Evolutionary conservation across 768 basidiomycete genomes (phyloP).

Genomic region (Kwoniella botswanensis): DNA sequence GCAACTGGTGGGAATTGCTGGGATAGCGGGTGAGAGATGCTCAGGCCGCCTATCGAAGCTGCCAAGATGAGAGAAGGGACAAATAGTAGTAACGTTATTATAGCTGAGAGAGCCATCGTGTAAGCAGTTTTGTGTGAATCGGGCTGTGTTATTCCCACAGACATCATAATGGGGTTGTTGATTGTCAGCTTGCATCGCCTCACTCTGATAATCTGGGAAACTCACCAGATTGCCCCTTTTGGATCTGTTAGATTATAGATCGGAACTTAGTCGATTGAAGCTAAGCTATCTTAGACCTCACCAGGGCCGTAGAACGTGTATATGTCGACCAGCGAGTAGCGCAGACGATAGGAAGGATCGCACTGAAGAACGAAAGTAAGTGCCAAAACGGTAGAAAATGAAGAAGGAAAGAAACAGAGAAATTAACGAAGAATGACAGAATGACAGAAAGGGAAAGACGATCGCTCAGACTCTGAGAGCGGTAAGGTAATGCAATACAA

Average conservation of each 20-base stretch:
- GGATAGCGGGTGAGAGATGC: conserved; percentile 63
- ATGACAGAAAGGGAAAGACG: conserved; percentile 7
- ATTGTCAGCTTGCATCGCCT: background rate
- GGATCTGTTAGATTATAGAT: background rate
- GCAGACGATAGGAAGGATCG: too few relatives aligned
- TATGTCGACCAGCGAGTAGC: conserved; percentile 29
- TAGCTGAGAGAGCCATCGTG: conserved; percentile 1
- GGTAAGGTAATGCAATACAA: conserved; percentile 10
- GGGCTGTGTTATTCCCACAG: background rate
- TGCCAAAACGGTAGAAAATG: background rate
- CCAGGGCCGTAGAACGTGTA: background rate
- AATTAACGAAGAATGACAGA: background rate
- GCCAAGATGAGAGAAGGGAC: conserved; percentile 4
- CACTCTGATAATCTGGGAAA: background rate
- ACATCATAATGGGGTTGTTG: background rate
- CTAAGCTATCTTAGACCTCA: background rate
- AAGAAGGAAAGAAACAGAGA: background rate
- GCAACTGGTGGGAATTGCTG: conserved; percentile 79
- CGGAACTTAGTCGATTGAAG: background rate
- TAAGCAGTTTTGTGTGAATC: background rate
- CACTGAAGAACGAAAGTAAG: conserved; percentile 2
- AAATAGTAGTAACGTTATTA: background rate
- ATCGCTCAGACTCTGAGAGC: background rate
- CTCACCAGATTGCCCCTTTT: conserved; percentile 11
- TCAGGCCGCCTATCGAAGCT: conserved; percentile 11